Conservation (phyloP, 176 grass and related monocot genomes). For the Raddia guianensis region DNA sequence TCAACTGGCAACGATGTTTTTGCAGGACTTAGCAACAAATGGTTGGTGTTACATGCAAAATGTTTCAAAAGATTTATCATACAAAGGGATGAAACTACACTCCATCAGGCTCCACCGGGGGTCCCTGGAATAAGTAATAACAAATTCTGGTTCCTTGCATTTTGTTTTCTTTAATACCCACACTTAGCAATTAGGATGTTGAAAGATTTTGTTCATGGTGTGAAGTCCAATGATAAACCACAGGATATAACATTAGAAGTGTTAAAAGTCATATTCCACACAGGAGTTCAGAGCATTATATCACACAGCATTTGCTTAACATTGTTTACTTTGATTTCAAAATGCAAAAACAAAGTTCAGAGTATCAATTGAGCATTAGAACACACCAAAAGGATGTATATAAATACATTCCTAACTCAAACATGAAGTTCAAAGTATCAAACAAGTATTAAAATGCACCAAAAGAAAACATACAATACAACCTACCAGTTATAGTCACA, state of each 20-base stretch:
- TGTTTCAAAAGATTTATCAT: neutral
- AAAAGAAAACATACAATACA: conserved; percentile 19
- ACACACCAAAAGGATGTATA: neutral
- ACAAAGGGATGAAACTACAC: conserved; percentile 7
- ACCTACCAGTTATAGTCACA: conserved; percentile 88
- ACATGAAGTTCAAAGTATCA: conserved; percentile 2
- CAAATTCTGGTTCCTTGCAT: neutral
- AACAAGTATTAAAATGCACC: neutral
- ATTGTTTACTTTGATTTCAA: conserved; percentile 31
- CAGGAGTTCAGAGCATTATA: neutral
- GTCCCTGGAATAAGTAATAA: neutral
- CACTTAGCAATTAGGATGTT: neutral
- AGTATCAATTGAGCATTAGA: conserved; percentile 6
- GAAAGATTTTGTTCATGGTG: neutral
- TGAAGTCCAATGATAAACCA: conserved; percentile 20
- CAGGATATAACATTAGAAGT: neutral
- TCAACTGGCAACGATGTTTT: neutral
- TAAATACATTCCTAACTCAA: neutral
- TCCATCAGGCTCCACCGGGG: neutral
- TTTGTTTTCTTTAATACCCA: neutral
- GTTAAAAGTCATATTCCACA: neutral
- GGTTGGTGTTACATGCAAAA: neutral
- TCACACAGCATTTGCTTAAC: neutral
- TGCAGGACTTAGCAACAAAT: neutral
- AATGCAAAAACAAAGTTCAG: neutral